These are phyloP conservation scores for Coemansia furcata DNA, from an alignment of 192 early-diverging fungal species.

Conservation along the genomic window DNA sequence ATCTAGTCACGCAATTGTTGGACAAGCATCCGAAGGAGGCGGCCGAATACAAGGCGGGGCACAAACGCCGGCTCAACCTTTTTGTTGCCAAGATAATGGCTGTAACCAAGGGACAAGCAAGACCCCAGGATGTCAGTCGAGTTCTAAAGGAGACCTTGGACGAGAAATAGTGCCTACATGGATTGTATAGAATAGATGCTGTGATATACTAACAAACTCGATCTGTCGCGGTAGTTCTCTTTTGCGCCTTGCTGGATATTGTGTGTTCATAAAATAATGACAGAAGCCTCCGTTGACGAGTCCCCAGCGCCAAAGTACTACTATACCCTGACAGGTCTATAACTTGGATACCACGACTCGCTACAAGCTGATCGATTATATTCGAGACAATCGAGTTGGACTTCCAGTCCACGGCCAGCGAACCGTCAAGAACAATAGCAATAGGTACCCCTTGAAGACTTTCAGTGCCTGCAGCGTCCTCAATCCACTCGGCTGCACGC, in stretches of 20 bases:
- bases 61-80: conserved; percentile 68
- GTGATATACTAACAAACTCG: background rate
- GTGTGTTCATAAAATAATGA: conserved; percentile 15
- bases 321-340: conserved; percentile 39
- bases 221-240: background rate
- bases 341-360: conserved; percentile 18
- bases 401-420: conserved; percentile 24
- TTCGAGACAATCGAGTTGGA: conserved; percentile 6
- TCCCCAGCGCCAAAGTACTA: conserved; percentile 2
- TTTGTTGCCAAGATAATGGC: conserved; percentile 84
- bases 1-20: conserved; percentile 18
- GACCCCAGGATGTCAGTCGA: conserved; percentile 67
- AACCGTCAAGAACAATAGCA: conserved; percentile 42
- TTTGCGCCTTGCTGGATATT: background rate
- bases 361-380: conserved; percentile 26
- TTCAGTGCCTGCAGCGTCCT: conserved; percentile 16
- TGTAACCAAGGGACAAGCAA: conserved; percentile 72
- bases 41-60: conserved; percentile 60
- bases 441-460: conserved; percentile 16
- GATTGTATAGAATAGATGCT: background rate
- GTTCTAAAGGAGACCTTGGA: conserved; percentile 50
- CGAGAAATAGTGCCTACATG: background rate
- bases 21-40: conserved; percentile 54
- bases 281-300: conserved; percentile 7
- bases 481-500: conserved; percentile 44